These are phyloP conservation scores for Warburgia ugandensis DNA, from an alignment of 164 flowering plant species.

Conservation along the genomic window DNA sequence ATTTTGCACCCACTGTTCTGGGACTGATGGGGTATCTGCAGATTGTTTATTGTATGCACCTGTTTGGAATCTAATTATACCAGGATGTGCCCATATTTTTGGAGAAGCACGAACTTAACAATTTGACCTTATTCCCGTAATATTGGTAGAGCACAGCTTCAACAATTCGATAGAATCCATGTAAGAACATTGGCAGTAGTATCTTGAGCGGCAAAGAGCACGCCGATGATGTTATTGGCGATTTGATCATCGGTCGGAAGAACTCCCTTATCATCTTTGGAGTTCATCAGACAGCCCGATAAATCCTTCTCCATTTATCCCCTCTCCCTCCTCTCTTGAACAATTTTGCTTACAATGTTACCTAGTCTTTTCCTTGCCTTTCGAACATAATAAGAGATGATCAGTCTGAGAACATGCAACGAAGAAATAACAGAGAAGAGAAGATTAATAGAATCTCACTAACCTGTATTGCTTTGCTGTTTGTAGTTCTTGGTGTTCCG, in stretches of 20 bases:
- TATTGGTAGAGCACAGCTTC: too few species aligned
- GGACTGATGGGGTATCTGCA: too few species aligned
- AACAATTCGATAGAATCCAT: too few species aligned
- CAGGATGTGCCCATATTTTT: too few species aligned
- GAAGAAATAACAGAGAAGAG: not conserved
- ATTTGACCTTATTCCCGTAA: too few species aligned
- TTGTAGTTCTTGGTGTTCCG: slow-evolving; percentile 57
- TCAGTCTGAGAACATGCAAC: not conserved
- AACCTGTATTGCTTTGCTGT: slow-evolving; percentile 55
- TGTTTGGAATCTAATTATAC: too few species aligned
- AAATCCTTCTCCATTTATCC: slow-evolving; percentile 36
- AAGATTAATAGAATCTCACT: not conserved
- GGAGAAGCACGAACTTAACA: too few species aligned
- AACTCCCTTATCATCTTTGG: slow-evolving; percentile 41
- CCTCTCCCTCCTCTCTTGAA: slow-evolving; percentile 49
- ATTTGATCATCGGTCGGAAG: slow-evolving; percentile 51
- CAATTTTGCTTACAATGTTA: slow-evolving; percentile 42
- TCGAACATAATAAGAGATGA: not conserved
- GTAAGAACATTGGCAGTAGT: slow-evolving; percentile 91
- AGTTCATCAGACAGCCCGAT: slow-evolving; percentile 42
- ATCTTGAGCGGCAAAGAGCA: slow-evolving; percentile 87
- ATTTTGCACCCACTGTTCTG: too few species aligned
- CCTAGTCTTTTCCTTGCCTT: slow-evolving; percentile 74
- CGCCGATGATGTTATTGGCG: slow-evolving; percentile 85
- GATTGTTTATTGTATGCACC: too few species aligned